Base-by-base conservation (phyloP, 23 red algal species). In the Pyropia haitanensis region DNA sequence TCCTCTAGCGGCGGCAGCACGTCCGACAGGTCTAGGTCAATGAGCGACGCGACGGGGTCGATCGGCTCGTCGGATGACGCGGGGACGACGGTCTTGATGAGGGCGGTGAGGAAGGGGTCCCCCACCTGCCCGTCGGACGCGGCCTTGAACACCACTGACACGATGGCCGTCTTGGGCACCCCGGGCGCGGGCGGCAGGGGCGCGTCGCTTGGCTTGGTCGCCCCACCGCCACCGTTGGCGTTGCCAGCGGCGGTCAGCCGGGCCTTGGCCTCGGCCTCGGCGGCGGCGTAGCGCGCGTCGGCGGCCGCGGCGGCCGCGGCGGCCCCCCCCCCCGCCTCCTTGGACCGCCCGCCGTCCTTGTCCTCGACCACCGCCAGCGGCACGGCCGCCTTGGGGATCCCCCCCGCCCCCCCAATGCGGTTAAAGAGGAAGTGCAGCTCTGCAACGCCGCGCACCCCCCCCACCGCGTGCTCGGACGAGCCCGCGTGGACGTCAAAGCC, bases 371-470 rank as follows among this genome's bases (percentile, higher is more conserved):
- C 51, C 24, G 60, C 61, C 7, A 56, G 63, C 60, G 60, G 44
- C 17, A 58, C 63, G 22, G 29, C 61, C 24, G 48, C 60, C 19
- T 58, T 68, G 28, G 22, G 39, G 12, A 19, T 21, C 21, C 58
- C 27, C 2, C 66, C 44, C 39, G 61, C 25, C 51, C 55, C 56
- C 7, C 56, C 34, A 49, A 68, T 20, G 51, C 60, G 67, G 25
- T 87, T 64, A 71, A 88, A 88, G 24, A 67, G 19, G 31, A 88
- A 88, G 34, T 88, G 83, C 6, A 67, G 60, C 51, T 88, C 83
- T 20, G 64, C 23, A 39, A 65, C 55, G 18, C 83, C 83, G 17
- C 49, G 44, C 55, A 27, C 60, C 20, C 67, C 75, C 14, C 67
- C 65, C 27, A 88, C 56, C 25, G 55, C 58, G 49, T 88, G 83